Percentiles rank a stretch among this genome's conserved stretches.
Evolutionary conservation across 345 rosid species (phyloP).

Genomic region (Xanthoceras sorbifolium): DNA sequence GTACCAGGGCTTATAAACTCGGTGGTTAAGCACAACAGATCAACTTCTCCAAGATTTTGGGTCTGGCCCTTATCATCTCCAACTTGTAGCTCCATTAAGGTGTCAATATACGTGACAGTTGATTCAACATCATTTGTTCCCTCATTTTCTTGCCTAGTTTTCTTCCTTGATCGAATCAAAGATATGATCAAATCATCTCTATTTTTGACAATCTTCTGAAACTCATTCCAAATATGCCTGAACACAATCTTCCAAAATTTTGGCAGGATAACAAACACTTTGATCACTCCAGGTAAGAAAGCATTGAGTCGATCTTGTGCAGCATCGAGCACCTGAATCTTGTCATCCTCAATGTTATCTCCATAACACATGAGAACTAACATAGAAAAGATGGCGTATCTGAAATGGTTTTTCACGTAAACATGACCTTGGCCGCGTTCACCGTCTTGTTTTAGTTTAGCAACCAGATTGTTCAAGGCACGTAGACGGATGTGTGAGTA

Average conservation of each 20-base stretch:
- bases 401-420: background rate
- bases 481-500: too few species aligned
- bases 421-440: background rate
- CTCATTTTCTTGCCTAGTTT: background rate
- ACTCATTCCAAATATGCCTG: background rate
- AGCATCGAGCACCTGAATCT: background rate
- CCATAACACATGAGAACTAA: conserved; percentile 11
- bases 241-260: background rate
- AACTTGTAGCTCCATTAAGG: conserved; percentile 14
- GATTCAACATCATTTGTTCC: background rate
- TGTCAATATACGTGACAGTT: conserved; percentile 19
- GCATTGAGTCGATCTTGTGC: background rate
- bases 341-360: background rate
- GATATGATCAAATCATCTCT: background rate
- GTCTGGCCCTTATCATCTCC: conserved; percentile 11
- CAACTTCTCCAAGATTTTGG: conserved; percentile 23
- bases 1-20: conserved; percentile 24
- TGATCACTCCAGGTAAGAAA: background rate
- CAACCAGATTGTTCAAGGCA: background rate
- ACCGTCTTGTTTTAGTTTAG: background rate
- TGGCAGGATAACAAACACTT: background rate
- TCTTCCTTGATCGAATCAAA: background rate
- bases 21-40: conserved; percentile 1
- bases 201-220: background rate
- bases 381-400: background rate